A percentile compares a stretch with the other conserved stretches of the same genome.
phyloP scores from a whole-genome alignment of 1,284 basidiomycete species.

The Amylostereum areolatum region DNA sequence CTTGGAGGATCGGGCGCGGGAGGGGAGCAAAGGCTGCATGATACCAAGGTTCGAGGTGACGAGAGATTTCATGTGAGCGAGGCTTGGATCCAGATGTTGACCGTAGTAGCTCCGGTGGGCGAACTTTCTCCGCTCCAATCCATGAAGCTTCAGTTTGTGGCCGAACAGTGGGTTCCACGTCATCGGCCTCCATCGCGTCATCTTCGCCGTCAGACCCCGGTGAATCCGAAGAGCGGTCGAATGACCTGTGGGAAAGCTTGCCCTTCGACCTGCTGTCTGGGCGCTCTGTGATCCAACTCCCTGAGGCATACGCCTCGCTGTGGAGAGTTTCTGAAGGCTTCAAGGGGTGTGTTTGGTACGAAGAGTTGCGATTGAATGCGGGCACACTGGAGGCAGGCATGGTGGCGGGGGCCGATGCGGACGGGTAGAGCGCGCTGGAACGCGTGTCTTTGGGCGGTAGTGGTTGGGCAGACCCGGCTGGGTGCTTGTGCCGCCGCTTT shows the following conservation, averaged over 20 bases:
- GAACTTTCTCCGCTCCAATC: too few species aligned
- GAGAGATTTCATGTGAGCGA: constrained; percentile 7
- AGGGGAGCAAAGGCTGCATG: constrained; percentile 54
- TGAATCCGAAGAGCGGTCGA: constrained; percentile 13
- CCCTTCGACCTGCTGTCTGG: constrained; percentile 9
- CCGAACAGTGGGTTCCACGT: too few species aligned
- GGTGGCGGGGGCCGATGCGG: not conserved
- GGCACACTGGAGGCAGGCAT: too few species aligned
- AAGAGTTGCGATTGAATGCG: too few species aligned
- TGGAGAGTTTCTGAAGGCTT: too few species aligned
- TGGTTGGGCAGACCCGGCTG: constrained; percentile 21
- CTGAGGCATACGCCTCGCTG: constrained; percentile 13
- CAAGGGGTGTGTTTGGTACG: too few species aligned
- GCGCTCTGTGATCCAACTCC: constrained; percentile 16
- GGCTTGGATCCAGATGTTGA: constrained; percentile 3
- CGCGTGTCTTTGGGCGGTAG: constrained; percentile 12
- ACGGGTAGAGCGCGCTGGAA: constrained; percentile 11
- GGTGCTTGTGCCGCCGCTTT: constrained; percentile 56
- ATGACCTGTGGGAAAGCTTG: constrained; percentile 5
- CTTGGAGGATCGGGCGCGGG: constrained; percentile 42
- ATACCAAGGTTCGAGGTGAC: constrained; percentile 44
- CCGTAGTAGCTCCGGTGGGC: too few species aligned
- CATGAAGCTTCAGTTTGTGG: too few species aligned
- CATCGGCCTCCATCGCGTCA: constrained; percentile 7
- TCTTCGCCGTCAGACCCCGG: constrained; percentile 14